Conservation (phyloP, 2,329 filamentous ascomycete species). For the Didymella keratinophila region DNA sequence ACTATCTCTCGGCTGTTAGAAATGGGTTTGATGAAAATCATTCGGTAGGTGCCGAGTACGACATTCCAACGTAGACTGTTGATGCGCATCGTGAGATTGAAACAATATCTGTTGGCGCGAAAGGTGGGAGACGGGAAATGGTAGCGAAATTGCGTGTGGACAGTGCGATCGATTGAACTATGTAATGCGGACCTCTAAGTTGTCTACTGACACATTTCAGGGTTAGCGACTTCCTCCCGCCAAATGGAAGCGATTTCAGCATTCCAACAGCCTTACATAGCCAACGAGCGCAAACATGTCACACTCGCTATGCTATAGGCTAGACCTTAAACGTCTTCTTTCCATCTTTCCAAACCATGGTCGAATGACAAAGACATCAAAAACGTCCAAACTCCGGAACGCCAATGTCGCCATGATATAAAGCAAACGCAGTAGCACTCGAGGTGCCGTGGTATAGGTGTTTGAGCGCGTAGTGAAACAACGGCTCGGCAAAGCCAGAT, state of each 20-base stretch:
- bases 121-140: conserved; percentile 5
- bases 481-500: conserved; percentile 31
- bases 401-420: conserved; percentile 20
- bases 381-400: conserved; percentile 16
- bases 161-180: conserved; percentile 23
- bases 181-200: conserved; percentile 21
- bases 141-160: conserved; percentile 16
- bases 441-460: conserved; percentile 21
- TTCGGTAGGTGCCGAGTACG: conserved; percentile 20
- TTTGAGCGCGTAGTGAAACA: conserved; percentile 15
- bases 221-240: conserved; percentile 15
- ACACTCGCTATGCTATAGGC: conserved; percentile 13
- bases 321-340: conserved; percentile 12
- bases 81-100: conserved; percentile 1
- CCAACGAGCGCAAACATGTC: conserved; percentile 9
- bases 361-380: background rate
- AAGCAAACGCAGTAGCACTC: conserved; percentile 20
- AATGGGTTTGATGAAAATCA: conserved; percentile 8
- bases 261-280: conserved; percentile 22
- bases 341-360: background rate
- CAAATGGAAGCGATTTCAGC: conserved; percentile 22
- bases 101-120: background rate
- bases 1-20: conserved; percentile 5
- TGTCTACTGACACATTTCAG: conserved; percentile 20
- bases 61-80: background rate